phyloP scores from a whole-genome alignment of 352 stramenopile species.

The Elongisporangium anandrum region DNA sequence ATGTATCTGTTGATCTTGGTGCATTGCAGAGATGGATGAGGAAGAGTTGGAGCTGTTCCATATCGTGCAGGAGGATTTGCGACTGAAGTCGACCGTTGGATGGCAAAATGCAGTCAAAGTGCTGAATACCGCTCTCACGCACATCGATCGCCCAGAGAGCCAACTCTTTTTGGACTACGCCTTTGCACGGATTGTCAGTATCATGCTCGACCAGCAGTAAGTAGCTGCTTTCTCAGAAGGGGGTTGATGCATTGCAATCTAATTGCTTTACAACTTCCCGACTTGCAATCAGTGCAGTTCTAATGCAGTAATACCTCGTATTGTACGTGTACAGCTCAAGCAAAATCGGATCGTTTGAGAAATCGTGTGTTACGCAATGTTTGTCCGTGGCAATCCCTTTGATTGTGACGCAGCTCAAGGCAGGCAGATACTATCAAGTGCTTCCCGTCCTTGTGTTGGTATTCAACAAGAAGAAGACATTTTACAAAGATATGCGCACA shows the following conservation, averaged over 20 bases:
- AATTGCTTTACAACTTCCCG: not conserved
- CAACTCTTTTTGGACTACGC: constrained; percentile 75
- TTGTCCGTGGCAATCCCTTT: constrained; percentile 61
- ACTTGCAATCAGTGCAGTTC: not conserved
- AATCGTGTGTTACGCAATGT: constrained; percentile 81
- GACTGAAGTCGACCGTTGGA: constrained; percentile 85
- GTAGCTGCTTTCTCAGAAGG: constrained; percentile 13
- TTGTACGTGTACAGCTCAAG: constrained; percentile 48
- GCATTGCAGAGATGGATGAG: constrained; percentile 66
- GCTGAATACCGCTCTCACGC: constrained; percentile 63
- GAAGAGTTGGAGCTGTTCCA: constrained; percentile 82
- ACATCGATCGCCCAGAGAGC: constrained; percentile 68
- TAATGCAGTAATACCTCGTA: not conserved
- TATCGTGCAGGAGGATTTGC: constrained; percentile 80
- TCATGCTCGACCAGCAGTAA: constrained; percentile 90
- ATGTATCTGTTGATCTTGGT: not conserved
- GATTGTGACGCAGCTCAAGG: constrained; percentile 71
- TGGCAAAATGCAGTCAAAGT: constrained; percentile 89
- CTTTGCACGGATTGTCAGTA: constrained; percentile 81
- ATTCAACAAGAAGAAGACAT: constrained; percentile 88
- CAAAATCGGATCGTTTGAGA: constrained; percentile 85
- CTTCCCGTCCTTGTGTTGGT: constrained; percentile 77
- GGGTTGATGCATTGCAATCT: too few relatives aligned
- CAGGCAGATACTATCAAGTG: constrained; percentile 51
- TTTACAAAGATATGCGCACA: constrained; percentile 87